Percentiles rank a stretch among this genome's conserved stretches.
Conservation (phyloP, 768 basidiomycete genomes). For the Lactarius vividus region DNA sequence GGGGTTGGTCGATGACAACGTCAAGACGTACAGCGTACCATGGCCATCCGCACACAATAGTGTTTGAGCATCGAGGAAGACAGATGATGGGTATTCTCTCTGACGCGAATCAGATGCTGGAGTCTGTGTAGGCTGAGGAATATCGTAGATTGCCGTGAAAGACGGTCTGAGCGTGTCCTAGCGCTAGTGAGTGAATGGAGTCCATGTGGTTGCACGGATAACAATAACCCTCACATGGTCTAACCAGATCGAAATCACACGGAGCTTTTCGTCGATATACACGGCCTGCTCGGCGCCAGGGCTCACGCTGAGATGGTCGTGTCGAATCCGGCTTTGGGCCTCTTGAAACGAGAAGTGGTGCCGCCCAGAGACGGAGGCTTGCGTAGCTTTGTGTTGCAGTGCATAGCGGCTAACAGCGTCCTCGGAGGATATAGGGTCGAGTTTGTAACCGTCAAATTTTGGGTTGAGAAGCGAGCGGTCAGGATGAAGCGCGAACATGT, state of each 20-base stretch:
- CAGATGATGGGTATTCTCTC: conserved; percentile 72
- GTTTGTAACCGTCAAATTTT: conserved; percentile 82
- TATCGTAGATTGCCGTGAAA: conserved; percentile 56
- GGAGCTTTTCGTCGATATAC: conserved; percentile 66
- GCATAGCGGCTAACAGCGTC: conserved; percentile 48
- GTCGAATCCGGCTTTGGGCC: conserved; percentile 78
- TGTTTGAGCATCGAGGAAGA: conserved; percentile 49
- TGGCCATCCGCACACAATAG: conserved; percentile 67
- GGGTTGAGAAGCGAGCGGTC: conserved; percentile 64
- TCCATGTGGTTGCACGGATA: conserved; percentile 15
- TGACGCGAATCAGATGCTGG: conserved; percentile 42
- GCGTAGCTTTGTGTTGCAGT: conserved; percentile 47
- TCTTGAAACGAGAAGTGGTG: conserved; percentile 73
- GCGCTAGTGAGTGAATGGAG: conserved; percentile 31
- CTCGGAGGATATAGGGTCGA: conserved; percentile 61
- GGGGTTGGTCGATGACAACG: conserved; percentile 39
- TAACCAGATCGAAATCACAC: conserved; percentile 58
- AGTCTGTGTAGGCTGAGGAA: conserved; percentile 52
- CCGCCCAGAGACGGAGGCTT: conserved; percentile 57
- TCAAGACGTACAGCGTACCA: conserved; percentile 63
- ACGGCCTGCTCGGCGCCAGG: conserved; percentile 46
- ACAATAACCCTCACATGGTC: conserved; percentile 47
- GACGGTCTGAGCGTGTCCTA: conserved; percentile 53
- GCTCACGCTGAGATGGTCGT: conserved; percentile 71
- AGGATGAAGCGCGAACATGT: conserved; percentile 25